Evolutionary conservation across 1,284 basidiomycete genomes (phyloP).

Genomic region (Puccinia triticina): DNA sequence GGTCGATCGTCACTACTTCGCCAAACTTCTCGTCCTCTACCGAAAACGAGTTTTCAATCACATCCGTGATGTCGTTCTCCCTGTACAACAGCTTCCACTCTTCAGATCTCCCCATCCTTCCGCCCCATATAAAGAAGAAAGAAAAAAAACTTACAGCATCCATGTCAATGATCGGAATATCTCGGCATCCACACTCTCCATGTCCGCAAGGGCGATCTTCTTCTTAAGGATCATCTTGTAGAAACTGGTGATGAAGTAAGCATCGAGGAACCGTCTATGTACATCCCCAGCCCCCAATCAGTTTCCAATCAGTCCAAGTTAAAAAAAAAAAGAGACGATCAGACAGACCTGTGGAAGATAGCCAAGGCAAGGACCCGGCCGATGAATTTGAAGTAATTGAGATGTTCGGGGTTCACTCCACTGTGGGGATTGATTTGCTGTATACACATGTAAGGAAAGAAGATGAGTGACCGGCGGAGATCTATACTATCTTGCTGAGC

Average conservation of each 20-base stretch:
- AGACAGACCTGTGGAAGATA: conserved; percentile 77
- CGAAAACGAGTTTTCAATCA: conserved; percentile 92
- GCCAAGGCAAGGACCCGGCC: conserved; percentile 90
- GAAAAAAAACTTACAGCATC: conserved; percentile 71
- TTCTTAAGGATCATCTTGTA: conserved; percentile 98
- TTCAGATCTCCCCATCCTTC: not conserved
- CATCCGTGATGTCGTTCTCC: conserved; percentile 90
- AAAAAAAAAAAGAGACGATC: not conserved
- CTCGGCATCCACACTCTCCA: conserved; percentile 87
- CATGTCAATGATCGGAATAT: conserved; percentile 88
- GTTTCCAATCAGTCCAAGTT: not conserved
- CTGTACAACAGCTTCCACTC: not conserved
- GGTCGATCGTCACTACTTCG: conserved; percentile 88
- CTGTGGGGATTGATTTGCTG: conserved; percentile 93
- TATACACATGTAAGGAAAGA: not conserved
- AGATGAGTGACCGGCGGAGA: conserved; percentile 95
- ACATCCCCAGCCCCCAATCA: too few relatives aligned
- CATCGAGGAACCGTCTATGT: conserved; percentile 86
- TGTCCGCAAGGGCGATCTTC: conserved; percentile 78
- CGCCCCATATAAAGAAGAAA: not conserved
- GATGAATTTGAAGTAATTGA: conserved; percentile 99
- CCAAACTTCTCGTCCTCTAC: conserved; percentile 96
- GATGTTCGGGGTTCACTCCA: conserved; percentile 95
- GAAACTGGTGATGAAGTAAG: conserved; percentile 97
- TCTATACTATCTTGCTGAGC: conserved; percentile 59